Evolutionary conservation across 306 rosid species (phyloP), one percentile per base, ranked within the genome.

Genomic region (Oxytropis ochrocephala): DNA sequence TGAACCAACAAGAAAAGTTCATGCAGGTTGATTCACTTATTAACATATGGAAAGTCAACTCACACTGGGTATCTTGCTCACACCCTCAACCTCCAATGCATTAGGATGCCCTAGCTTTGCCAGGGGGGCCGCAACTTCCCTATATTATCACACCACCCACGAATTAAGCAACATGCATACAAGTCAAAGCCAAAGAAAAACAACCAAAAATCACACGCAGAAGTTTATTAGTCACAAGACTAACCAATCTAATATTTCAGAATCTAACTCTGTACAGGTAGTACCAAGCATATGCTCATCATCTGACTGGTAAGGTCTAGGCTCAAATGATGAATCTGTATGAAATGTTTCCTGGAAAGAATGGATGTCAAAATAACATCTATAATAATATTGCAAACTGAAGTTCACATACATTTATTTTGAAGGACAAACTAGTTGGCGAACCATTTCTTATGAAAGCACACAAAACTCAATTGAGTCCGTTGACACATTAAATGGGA

Each of bases 201-300:
- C 44, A 39, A 13, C 29, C 29, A 24, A 24, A 11, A 56, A 32
- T 32, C 43, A 8, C 43, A 56, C 7, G 43, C 6, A 4, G 6
- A 56, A n/a, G n/a, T n/a, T 38, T 35, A 66, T 21, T 32, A 27
- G 33, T 60, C 74, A 72, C n/a, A 50, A 55, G 58, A 75, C 92
- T 69, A 54, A 87, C 98, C 93, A 81, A 60, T 77, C 74, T 32
- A 89, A 86, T 64, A 76, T 80, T 72, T 75, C 84, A 42, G 57
- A 57, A 70, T 66, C 72, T 36, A 74, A 36, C 11, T 10, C 54
- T 4, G 72, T 52, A 72, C 38, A 11, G 4, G 70, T 47, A 48
- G 79, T 35, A 38, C 36, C 69, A 70, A 57, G 81, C 63, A 27
- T 44, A 60, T 11, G 78, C 66, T 82, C 80, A 73, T 62, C 43